Percentiles rank a stretch among this genome's conserved stretches.
These are phyloP conservation scores for Nakazawaea peltata DNA, from an alignment of 805 yeast genomes.

Conservation along the genomic window DNA sequence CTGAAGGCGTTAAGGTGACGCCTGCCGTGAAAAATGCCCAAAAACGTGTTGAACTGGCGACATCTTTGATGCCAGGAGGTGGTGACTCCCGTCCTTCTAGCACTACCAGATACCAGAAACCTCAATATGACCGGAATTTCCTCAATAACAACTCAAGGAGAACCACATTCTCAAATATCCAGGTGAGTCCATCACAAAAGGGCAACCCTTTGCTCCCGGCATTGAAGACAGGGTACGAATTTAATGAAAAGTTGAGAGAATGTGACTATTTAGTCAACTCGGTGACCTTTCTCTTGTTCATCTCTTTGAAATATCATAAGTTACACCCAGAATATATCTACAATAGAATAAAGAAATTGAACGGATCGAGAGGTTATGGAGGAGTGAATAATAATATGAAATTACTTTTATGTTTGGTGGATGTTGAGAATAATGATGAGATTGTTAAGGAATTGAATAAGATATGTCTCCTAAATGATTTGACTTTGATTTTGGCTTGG, in stretches of 20 bases:
- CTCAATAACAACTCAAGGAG: constrained; percentile 9
- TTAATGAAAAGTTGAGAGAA: constrained; percentile 35
- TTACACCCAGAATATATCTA: constrained; percentile 69
- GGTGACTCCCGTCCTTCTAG: no score
- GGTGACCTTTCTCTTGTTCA: constrained; percentile 47
- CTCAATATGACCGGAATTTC: neutral
- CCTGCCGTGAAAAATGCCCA: no score
- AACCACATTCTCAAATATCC: constrained; percentile 27
- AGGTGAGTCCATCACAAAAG: constrained; percentile 58
- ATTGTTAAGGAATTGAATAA: constrained; percentile 37
- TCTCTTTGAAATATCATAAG: constrained; percentile 67
- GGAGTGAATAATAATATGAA: constrained; percentile 34
- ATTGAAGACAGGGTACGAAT: constrained; percentile 48
- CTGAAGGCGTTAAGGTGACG: constrained; percentile 9
- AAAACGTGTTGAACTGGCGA: no score
- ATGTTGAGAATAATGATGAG: constrained; percentile 51
- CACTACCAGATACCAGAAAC: constrained; percentile 6
- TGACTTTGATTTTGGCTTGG: constrained; percentile 45
- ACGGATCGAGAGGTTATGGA: constrained; percentile 9
- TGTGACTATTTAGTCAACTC: constrained; percentile 62
- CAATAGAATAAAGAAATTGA: constrained; percentile 37
- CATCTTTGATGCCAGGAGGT: no score
- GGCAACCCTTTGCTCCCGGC: constrained; percentile 63
- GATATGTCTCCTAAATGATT: constrained; percentile 39
- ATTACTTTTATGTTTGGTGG: constrained; percentile 56